Base-by-base conservation (phyloP, 1,284 basidiomycete genomes). In the Ustilago loliicola region DNA sequence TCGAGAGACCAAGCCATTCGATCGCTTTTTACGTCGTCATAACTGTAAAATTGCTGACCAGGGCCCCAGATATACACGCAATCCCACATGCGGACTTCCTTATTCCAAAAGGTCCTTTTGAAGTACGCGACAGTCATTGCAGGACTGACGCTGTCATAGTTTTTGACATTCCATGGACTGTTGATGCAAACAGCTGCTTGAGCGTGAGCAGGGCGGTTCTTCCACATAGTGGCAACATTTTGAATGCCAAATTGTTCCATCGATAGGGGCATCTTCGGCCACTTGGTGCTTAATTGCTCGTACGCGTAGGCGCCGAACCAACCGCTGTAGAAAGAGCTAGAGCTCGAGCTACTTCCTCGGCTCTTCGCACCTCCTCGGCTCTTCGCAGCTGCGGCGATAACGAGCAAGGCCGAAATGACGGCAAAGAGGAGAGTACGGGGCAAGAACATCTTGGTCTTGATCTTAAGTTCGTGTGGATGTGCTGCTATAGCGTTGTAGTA, bases 51-150 rank as follows among this genome's bases (percentile, higher is more conserved):
- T 11, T 56, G 59, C 23, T 67, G 59, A n/a, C 53, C 57, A 8
- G 64, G 64, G 9, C 59, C 66, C 47, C 53, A 61, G 21, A 67
- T 51, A 29, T 67, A 67, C 30, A 67, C 6, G 23, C 66, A 67
- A 13, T 67, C 65, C 63, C 21, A 69, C 61, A 55, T 32, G 27
- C 27, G 34, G 0, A 63, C 50, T 25, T 59, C 54, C 9, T 1
- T n/a, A 7, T 17, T 19, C 17, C 21, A 40, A 34, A 9, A 9
- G 3, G 7, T 27, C 0, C 5, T 2, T 8, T 50, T 29, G 47
- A 70, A 70, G 57, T 69, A 69, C 3, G 51, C 27, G 10, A 50
- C 19, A 1, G 38, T 50, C 2, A 70, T 57, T 1, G 52, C 21
- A 0, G 61, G 45, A 25, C 67, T 64, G 57, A 60, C 38, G 11